A percentile compares a stretch with the other conserved stretches of the same genome.
Conservation (phyloP, 2,329 filamentous ascomycete genomes). For the Epichloe amarillans region DNA sequence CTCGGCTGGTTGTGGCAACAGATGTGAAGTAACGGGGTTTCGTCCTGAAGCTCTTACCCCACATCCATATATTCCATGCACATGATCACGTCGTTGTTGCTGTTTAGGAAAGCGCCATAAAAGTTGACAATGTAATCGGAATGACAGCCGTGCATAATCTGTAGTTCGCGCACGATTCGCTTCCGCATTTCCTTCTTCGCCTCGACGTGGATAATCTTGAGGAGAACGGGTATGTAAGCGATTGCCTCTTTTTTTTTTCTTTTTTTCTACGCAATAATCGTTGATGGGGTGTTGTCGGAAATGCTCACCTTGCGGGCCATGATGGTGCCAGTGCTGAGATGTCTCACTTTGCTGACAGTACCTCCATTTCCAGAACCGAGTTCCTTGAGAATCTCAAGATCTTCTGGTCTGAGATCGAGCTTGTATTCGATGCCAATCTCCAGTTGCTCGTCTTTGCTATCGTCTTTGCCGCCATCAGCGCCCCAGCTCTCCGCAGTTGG, state of each 20-base stretch:
- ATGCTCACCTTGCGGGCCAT: slow-evolving; percentile 86
- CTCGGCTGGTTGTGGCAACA: background rate
- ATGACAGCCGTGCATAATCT: slow-evolving; percentile 97
- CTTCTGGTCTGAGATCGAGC: slow-evolving; percentile 79
- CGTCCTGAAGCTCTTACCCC: slow-evolving; percentile 53
- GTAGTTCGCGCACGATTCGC: slow-evolving; percentile 89
- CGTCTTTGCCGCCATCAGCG: slow-evolving; percentile 46
- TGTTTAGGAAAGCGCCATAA: slow-evolving; percentile 93
- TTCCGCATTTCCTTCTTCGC: slow-evolving; percentile 95
- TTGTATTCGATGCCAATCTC: slow-evolving; percentile 98
- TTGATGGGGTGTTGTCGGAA: background rate
- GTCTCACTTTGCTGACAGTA: slow-evolving; percentile 95
- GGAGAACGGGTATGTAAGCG: background rate
- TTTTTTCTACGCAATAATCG: background rate
- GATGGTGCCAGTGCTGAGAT: slow-evolving; percentile 83
- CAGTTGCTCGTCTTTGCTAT: slow-evolving; percentile 47
- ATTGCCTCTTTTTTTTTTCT: background rate
- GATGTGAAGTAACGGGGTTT: background rate
- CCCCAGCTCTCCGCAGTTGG: slow-evolving; percentile 59
- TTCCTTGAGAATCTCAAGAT: slow-evolving; percentile 86
- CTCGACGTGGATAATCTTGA: slow-evolving; percentile 89
- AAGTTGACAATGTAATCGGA: slow-evolving; percentile 96
- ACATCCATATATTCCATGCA: slow-evolving; percentile 99
- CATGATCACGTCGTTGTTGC: slow-evolving; percentile 95
- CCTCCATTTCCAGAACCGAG: slow-evolving; percentile 92